A percentile compares a stretch with the other conserved stretches of the same genome.
Conservation (phyloP, 2,329 filamentous ascomycete genomes). For the Fusarium succisae region DNA sequence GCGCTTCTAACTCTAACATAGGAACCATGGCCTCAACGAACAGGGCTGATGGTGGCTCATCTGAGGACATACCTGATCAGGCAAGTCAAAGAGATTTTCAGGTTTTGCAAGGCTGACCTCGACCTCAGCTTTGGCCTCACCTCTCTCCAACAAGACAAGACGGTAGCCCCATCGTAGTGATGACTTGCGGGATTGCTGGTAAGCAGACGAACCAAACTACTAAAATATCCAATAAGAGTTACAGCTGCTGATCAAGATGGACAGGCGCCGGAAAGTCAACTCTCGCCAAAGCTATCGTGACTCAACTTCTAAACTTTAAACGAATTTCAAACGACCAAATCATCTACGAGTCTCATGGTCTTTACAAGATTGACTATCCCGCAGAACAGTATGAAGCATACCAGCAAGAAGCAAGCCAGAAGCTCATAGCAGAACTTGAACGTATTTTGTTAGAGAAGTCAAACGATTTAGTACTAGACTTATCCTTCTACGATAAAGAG, state of each 20-base stretch:
- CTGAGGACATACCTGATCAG: background rate
- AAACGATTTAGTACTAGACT: conserved; percentile 44
- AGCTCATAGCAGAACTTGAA: background rate
- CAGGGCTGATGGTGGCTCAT: rapidly evolving
- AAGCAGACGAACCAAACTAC: background rate
- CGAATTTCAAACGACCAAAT: background rate
- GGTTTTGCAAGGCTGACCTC: background rate
- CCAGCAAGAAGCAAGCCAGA: background rate
- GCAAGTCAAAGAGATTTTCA: background rate
- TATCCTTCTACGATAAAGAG: conserved; percentile 45
- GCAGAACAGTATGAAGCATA: background rate
- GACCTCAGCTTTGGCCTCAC: background rate
- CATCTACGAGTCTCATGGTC: background rate
- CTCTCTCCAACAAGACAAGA: background rate
- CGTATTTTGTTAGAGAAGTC: conserved; percentile 17
- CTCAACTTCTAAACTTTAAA: background rate
- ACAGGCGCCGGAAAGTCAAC: conserved; percentile 7
- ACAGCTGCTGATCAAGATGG: background rate
- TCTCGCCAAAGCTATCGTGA: background rate
- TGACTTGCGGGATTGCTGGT: conserved; percentile 1
- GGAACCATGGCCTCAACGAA: background rate
- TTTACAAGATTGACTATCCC: background rate
- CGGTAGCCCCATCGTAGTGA: background rate
- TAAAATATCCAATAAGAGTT: rapidly evolving
- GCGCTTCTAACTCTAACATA: background rate